phyloP scores from a whole-genome alignment of 768 basidiomycete species.

The Lactarius sp. region DNA sequence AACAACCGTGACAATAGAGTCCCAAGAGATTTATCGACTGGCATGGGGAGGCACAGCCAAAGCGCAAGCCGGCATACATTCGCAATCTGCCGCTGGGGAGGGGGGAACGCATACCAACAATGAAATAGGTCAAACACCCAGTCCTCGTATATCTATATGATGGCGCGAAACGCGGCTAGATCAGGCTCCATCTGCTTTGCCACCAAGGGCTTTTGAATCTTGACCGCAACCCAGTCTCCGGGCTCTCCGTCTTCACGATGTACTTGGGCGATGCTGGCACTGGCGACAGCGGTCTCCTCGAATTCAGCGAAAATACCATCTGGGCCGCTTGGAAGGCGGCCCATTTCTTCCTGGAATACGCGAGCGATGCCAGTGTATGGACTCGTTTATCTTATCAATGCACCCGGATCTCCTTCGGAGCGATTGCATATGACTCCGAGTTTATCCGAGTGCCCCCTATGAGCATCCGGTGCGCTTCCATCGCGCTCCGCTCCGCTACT shows the following conservation, averaged over 20 bases:
- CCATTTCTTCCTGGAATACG: constrained; percentile 69
- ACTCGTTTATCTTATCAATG: constrained; percentile 31
- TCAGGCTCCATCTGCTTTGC: constrained; percentile 85
- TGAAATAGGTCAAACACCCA: constrained; percentile 77
- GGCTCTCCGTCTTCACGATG: too few species aligned
- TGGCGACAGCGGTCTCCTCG: constrained; percentile 71
- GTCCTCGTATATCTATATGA: constrained; percentile 76
- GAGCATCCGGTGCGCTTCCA: too few species aligned
- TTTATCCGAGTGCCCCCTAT: too few species aligned
- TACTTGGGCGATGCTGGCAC: constrained; percentile 94
- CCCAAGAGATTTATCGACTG: too few species aligned
- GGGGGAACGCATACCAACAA: constrained; percentile 49
- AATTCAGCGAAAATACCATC: constrained; percentile 76
- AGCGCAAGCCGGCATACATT: background rate
- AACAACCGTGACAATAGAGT: too few species aligned
- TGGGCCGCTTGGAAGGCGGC: constrained; percentile 57
- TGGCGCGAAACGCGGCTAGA: constrained; percentile 58
- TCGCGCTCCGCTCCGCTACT: too few species aligned
- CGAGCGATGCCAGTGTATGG: constrained; percentile 68
- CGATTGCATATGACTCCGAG: too few species aligned
- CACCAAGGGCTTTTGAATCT: constrained; percentile 63
- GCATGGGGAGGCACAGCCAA: background rate
- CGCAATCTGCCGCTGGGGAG: background rate
- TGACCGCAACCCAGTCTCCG: too few species aligned
- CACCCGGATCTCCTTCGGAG: too few species aligned